Base-by-base conservation (phyloP, 2,329 filamentous ascomycete genomes). In the Rutstroemia sp. region DNA sequence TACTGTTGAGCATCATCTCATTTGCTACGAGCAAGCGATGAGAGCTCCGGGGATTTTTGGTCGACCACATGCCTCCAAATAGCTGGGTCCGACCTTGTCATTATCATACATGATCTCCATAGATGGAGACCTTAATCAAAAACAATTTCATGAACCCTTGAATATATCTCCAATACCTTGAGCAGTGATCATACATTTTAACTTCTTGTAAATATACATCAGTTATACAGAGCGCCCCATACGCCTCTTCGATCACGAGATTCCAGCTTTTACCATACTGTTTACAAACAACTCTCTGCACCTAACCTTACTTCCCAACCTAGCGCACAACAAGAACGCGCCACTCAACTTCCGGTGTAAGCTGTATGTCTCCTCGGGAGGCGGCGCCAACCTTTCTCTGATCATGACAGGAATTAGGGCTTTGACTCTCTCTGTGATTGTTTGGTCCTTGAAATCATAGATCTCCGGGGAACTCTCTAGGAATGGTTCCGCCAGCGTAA, bases 361-460 rank as follows among this genome's bases (percentile, higher is more conserved):
- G 70, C 87, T 92, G 69, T 99, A 99, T 52, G 94, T 99, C 77
- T 99, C 94, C 74, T 99, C 95, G 0, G 94, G 94, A 23, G 95
- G 94, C 23, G 94, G 92, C 16, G 90, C 84, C 19, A 99, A 74
- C 38, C 94, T 77, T 76, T 99, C 94, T 56, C 83, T 82, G 48
- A 99, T 79, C 94, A 99, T 99, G 53, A 95, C 76, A 16, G 94
- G 94, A 63, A 99, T 97, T 53, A 95, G 79, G 3, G 78, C 81
- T 66, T 92, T 85, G 57, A 99, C 92, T 46, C 95, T 81, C 68
- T 97, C 92, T 1, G 94, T 99, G 64, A 99, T 97, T 1, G 92
- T 99, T 76, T 99, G 94, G 67, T 92, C 84, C 58, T 82, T 77
- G 72, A 99, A 99, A 70, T 99, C 90, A 71, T 99, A 99, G 0